Conservation (phyloP, 495 filamentous ascomycete genomes). For the Penicillium odoratum region DNA sequence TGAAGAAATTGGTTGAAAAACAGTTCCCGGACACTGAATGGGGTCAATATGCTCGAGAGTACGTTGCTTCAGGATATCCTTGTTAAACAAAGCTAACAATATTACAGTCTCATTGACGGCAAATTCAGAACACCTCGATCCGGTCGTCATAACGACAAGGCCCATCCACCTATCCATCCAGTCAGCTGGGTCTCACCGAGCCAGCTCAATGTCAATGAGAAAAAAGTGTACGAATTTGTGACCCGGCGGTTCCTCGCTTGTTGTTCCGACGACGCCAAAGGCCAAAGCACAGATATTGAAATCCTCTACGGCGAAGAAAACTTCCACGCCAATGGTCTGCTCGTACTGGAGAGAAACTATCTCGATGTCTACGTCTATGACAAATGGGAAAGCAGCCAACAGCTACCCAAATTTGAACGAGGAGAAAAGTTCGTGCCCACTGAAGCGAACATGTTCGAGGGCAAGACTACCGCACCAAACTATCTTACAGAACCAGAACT, state of each 20-base stretch:
- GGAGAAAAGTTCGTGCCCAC: constrained; percentile 85
- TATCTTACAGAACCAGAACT: constrained; percentile 95
- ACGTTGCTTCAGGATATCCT: constrained; percentile 10
- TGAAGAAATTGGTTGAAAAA: constrained; percentile 77
- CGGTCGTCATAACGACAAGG: constrained; percentile 89
- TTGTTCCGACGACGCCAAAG: constrained; percentile 91
- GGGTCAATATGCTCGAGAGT: constrained; percentile 78
- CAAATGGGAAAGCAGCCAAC: constrained; percentile 85
- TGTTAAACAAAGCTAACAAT: constrained; percentile 13
- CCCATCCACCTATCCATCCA: constrained; percentile 95
- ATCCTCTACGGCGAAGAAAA: constrained; percentile 80
- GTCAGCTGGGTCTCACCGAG: constrained; percentile 70
- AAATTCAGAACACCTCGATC: constrained; percentile 78
- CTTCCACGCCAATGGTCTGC: constrained; percentile 77
- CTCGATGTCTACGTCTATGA: constrained; percentile 96
- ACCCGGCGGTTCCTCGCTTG: constrained; percentile 93
- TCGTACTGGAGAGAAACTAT: constrained; percentile 89
- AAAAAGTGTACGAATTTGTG: constrained; percentile 88
- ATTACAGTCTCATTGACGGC: constrained; percentile 64
- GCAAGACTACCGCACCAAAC: constrained; percentile 77
- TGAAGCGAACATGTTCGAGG: constrained; percentile 85
- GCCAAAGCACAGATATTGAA: constrained; percentile 78
- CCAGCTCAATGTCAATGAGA: constrained; percentile 64
- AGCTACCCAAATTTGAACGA: constrained; percentile 73
- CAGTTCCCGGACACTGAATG: constrained; percentile 73